Evolutionary conservation across 148 eudicot genomes (phyloP), one percentile per base, ranked within the genome.

Genomic region (Rhododendron williamsianum): DNA sequence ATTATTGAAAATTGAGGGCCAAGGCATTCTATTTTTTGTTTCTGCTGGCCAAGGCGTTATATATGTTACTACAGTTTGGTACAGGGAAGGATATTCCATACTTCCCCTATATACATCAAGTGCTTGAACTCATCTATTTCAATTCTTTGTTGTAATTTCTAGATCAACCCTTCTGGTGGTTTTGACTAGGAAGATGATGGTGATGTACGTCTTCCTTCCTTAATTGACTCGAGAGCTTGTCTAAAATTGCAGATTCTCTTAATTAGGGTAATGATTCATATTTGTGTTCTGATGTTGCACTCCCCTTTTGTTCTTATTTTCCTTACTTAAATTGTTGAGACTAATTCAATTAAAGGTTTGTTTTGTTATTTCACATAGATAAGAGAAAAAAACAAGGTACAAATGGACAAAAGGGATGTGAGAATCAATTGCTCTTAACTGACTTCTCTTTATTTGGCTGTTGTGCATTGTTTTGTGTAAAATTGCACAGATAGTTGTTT

Each of bases 11-110:
- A 21, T 18, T 49, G 71, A 72, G 58, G 71, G 87, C 33, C 73
- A 15, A 73, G 84, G 81, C 80, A 82, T 45, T 86, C 38, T 81
- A 5, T 80, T 25, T 85, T 79, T 73, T 73, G 41, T 46, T 80
- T 51, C 60, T 63, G 78, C 35, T 85, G 27, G 27, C 46, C 51
- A 27, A 69, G 74, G 74, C 74, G 4, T 30, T 69, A 0, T 30
- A n/a, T 69, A 9, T 33, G 3, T 30, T 11, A 51, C 41, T 27
- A 1, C 41, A n/a, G 52, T 46, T 49, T 30, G 11, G 82, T 27
- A 80, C 63, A 27, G 18, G 52, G 48, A 46, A 46, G 13, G 18
- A 48, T 76, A 76, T 38, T 38, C 25, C 41, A 21, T 41, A 21
- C 78, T 15, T 7, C 13, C 10, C 48, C 21, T 18, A 23, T 65